Conservation (phyloP, 352 stramenopile species). For the Phytophthora crassamura region DNA sequence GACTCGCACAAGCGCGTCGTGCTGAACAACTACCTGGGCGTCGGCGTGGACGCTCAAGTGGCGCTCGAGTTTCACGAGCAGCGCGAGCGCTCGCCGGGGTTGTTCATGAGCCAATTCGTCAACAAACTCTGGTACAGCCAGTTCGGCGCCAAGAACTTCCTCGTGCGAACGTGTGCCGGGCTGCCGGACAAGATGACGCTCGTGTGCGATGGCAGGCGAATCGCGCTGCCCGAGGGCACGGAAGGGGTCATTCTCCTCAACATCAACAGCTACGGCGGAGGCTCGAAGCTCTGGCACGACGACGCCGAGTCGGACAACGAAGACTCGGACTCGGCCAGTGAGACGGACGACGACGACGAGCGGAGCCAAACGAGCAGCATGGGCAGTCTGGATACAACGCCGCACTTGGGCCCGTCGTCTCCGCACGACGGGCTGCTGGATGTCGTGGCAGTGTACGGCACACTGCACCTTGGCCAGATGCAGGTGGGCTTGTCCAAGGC, state of each 20-base stretch:
- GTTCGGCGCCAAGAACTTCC: conserved; percentile 87
- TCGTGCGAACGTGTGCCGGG: conserved; percentile 84
- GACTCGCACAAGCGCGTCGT: conserved; percentile 69
- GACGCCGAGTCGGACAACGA: conserved; percentile 71
- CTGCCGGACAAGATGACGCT: conserved; percentile 80
- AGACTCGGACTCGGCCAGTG: conserved; percentile 50
- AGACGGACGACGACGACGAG: conserved; percentile 49
- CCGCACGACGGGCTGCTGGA: conserved; percentile 93
- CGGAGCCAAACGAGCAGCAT: conserved; percentile 38
- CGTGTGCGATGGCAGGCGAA: conserved; percentile 78
- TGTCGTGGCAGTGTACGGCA: conserved; percentile 93
- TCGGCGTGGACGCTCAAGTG: conserved; percentile 92
- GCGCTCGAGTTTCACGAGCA: conserved; percentile 92
- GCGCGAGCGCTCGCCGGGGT: conserved; percentile 81
- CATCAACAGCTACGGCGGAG: conserved; percentile 90
- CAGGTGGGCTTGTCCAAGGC: conserved; percentile 88
- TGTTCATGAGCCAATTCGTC: conserved; percentile 91
- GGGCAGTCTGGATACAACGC: conserved; percentile 25
- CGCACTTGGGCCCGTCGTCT: conserved; percentile 62
- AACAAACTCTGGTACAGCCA: conserved; percentile 94
- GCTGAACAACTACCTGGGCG: conserved; percentile 85
- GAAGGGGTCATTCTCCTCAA: conserved; percentile 90
- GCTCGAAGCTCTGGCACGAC: conserved; percentile 89
- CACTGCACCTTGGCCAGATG: conserved; percentile 95
- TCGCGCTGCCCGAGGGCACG: conserved; percentile 73